Base-by-base conservation (phyloP, 306 rosid species). In the Mucuna pruriens region DNA sequence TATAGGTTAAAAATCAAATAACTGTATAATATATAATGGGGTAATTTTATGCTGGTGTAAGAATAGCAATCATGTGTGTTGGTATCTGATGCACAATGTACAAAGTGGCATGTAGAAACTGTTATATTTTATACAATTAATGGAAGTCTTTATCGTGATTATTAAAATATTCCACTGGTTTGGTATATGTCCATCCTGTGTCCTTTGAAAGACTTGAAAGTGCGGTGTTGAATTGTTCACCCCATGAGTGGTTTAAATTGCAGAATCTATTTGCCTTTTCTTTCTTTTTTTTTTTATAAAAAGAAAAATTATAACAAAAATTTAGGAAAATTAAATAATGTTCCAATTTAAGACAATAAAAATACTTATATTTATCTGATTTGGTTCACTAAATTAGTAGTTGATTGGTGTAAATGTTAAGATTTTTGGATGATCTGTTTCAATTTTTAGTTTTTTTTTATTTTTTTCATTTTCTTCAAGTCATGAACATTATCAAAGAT, bases 131-230 rank as follows among this genome's bases (percentile, higher is more conserved):
- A 69, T 29, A 75, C 79, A 75, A 75, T 75, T 39, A 62, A n/a
- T n/a, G n/a, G n/a, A 66, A 49, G 72, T 75, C 79, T 48, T 80
- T 38, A 69, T 84, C 51, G 75, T 79, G 74, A 71, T 57, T 74
- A 84, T 67, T 75, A 60, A 79, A 79, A 69, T 69, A 80, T 80
- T 80, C 79, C 66, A 55, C 20, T 69, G 72, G 82, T 80, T 84
- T 84, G 82, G 87, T 80, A 80, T 48, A 69, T 76, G 75, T 63
- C 82, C 81, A 84, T 57, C 9, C 7, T 62, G 49, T 51, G 51
- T 13, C 79, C 54, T 57, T 58, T 57, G 52, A 84, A 79, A 84
- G 44, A 78, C 68, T 45, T 65, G 74, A 49, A 63, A 38, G 42
- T 71, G 78, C 3, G 52, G 22, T 58, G 48, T 12, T 67, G 72